These are phyloP conservation scores for Aspergillus bridgeri DNA, from an alignment of 495 filamentous ascomycete species.

Conservation along the genomic window DNA sequence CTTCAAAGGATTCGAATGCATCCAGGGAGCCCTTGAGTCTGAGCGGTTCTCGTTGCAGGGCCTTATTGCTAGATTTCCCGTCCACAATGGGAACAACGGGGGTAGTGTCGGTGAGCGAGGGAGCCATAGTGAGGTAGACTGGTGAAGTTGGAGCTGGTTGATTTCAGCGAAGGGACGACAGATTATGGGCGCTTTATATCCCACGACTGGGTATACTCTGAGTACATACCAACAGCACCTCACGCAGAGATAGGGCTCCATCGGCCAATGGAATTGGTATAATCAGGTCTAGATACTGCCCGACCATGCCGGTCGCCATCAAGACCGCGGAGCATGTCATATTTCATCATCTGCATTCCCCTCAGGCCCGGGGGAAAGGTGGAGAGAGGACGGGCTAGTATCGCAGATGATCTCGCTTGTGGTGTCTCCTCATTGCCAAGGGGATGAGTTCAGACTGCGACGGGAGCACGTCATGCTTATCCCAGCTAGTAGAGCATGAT, in stretches of 20 bases:
- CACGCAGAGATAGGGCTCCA: neutral
- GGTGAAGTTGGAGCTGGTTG: neutral
- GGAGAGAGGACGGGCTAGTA: neutral
- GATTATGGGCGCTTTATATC: neutral
- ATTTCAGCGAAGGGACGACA: neutral
- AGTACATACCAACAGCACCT: neutral
- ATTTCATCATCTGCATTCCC: constrained; percentile 1
- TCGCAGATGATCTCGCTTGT: neutral
- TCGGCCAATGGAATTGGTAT: too few relatives aligned
- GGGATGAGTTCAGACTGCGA: neutral
- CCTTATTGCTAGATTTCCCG: constrained; percentile 12
- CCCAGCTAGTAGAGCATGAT: too few relatives aligned
- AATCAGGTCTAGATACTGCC: neutral
- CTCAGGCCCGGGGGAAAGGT: neutral
- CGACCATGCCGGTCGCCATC: neutral
- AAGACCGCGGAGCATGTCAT: neutral
- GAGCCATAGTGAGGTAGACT: constrained; percentile 19
- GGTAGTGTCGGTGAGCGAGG: constrained; percentile 21
- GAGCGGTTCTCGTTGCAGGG: constrained; percentile 37
- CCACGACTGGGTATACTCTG: too few relatives aligned
- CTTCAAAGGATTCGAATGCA: constrained; percentile 56
- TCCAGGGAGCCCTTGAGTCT: constrained; percentile 53
- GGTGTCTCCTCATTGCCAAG: neutral
- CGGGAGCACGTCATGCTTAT: neutral
- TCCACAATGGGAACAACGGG: constrained; percentile 15